These are phyloP conservation scores for Heritiera fomes DNA, from an alignment of 345 rosid species.

Conservation along the genomic window DNA sequence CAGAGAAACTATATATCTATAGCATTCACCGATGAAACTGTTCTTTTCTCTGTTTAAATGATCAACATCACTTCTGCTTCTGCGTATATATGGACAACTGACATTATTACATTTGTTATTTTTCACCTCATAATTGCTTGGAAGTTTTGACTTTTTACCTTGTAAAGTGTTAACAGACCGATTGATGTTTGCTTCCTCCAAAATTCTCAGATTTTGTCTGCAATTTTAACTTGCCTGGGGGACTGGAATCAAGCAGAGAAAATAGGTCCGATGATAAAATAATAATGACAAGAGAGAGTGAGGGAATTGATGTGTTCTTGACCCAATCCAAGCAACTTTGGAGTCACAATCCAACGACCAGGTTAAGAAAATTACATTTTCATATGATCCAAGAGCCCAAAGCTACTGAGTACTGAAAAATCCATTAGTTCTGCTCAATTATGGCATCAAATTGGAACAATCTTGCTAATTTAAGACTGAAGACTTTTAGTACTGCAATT, in stretches of 20 bases:
- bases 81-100: background rate
- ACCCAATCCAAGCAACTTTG: background rate
- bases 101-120: background rate
- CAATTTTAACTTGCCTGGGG: background rate
- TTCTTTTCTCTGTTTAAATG: background rate
- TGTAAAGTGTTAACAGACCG: background rate
- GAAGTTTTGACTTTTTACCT: background rate
- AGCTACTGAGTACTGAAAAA: background rate
- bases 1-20: background rate
- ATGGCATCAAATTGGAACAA: background rate
- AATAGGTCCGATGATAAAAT: background rate
- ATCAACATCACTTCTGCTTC: background rate
- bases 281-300: background rate
- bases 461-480: background rate
- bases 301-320: background rate
- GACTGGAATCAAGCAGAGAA: no score
- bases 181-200: background rate
- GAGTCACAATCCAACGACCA: background rate
- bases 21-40: background rate
- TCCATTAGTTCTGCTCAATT: background rate
- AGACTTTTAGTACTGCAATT: no score
- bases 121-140: background rate
- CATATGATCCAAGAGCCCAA: background rate
- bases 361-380: background rate
- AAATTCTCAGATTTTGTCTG: background rate